Conservation (phyloP, 306 rosid genomes). For the Rubus idaeus region DNA sequence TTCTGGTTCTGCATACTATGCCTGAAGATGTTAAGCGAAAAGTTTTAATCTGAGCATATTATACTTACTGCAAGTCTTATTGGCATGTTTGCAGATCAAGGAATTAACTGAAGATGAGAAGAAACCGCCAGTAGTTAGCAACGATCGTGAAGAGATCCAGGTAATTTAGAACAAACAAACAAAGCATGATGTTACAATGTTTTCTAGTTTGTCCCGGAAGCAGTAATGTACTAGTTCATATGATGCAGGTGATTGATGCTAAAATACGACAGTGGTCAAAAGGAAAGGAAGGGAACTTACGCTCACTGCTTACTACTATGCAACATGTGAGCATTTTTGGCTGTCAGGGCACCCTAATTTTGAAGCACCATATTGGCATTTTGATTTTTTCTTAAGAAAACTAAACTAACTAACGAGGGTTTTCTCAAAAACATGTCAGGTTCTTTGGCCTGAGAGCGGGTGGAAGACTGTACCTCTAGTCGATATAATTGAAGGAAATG, state of each 20-base stretch:
- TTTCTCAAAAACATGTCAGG: conserved; percentile 39
- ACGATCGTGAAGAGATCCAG: conserved; percentile 50
- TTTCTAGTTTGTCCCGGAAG: background rate
- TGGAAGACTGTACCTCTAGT: conserved; percentile 95
- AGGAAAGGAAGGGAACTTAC: conserved; percentile 92
- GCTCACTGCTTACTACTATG: conserved; percentile 83
- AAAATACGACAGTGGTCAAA: conserved; percentile 82
- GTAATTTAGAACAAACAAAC: conserved; percentile 35
- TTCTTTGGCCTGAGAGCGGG: conserved; percentile 89
- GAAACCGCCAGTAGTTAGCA: conserved; percentile 30
- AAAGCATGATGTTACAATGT: background rate
- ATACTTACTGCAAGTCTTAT: background rate
- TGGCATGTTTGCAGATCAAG: conserved; percentile 48
- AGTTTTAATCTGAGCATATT: background rate
- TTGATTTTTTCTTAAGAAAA: conserved; percentile 8
- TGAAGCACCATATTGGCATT: background rate
- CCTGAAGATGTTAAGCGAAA: background rate
- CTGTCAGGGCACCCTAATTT: too few species aligned
- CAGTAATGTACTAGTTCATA: conserved; percentile 16
- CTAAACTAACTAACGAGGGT: conserved; percentile 12
- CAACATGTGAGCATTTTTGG: conserved; percentile 60
- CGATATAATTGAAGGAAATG: conserved; percentile 84
- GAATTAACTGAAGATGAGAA: conserved; percentile 59
- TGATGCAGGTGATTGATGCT: conserved; percentile 60
- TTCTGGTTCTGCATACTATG: background rate